These are phyloP conservation scores for Pistacia vera DNA, from an alignment of 345 rosid genomes.

Conservation along the genomic window DNA sequence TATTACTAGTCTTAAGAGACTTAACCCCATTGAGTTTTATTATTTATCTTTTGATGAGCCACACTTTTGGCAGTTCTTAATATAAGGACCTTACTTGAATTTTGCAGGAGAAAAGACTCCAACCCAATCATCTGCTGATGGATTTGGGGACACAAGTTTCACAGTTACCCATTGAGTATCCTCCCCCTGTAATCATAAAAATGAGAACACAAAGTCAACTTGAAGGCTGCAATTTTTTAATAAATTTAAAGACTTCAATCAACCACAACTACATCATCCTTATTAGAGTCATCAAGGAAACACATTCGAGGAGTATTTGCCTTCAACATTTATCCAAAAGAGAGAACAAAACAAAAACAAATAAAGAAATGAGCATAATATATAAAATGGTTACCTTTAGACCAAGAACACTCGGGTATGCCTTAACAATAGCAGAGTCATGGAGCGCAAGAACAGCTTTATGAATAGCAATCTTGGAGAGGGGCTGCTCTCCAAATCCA, in stretches of 20 bases:
- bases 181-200: slow-evolving; percentile 58
- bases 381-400: slow-evolving; percentile 30
- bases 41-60: not conserved
- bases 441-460: slow-evolving; percentile 41
- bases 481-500: slow-evolving; percentile 62
- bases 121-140: slow-evolving; percentile 71
- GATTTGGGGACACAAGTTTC: slow-evolving; percentile 42
- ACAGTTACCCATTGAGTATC: slow-evolving; percentile 76
- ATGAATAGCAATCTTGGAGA: slow-evolving; percentile 60
- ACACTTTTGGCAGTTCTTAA: not conserved
- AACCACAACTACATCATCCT: too few species aligned
- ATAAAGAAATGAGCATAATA: not conserved
- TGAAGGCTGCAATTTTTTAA: not conserved
- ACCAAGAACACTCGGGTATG: slow-evolving; percentile 63
- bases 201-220: not conserved
- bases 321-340: not conserved
- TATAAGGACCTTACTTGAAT: slow-evolving; percentile 56
- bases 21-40: not conserved
- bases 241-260: too few species aligned
- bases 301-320: not conserved
- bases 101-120: slow-evolving; percentile 90
- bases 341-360: not conserved
- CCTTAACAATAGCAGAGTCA: slow-evolving; percentile 44
- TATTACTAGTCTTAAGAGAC: too few species aligned
- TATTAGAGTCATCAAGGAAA: not conserved